Percentiles rank a stretch among this genome's conserved stretches.
Conservation (phyloP, 2,329 filamentous ascomycete species). For the Beauveria asiatica region DNA sequence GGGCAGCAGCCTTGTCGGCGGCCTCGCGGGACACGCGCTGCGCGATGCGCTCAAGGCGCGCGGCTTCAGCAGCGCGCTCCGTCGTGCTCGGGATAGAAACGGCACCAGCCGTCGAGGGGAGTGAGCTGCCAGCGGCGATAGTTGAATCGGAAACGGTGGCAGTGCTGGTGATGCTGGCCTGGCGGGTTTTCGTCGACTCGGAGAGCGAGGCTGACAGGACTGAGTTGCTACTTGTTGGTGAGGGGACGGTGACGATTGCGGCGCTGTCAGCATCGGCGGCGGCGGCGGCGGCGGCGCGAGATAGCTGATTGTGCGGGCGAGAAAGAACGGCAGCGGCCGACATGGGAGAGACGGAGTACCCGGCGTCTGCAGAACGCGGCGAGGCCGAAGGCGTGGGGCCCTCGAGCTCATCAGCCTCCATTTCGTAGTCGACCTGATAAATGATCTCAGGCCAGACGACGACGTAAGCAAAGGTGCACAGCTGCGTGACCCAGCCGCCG, state of each 20-base stretch:
- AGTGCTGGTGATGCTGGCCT: constrained; percentile 15
- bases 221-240: constrained; percentile 9
- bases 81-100: constrained; percentile 32
- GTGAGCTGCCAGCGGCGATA: constrained; percentile 5
- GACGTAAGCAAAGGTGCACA: constrained; percentile 86
- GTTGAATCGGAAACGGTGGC: constrained; percentile 1
- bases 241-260: constrained; percentile 10
- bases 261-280: background rate
- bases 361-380: constrained; percentile 22
- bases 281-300: background rate
- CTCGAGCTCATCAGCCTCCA: constrained; percentile 56
- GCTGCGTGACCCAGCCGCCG: constrained; percentile 86
- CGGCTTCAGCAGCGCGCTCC: constrained; percentile 51
- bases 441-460: constrained; percentile 76
- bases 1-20: constrained; percentile 47
- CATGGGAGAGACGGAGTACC: constrained; percentile 13
- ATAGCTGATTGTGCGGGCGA: constrained; percentile 5
- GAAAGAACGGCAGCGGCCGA: background rate
- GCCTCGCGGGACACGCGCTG: constrained; percentile 45
- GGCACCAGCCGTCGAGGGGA: constrained; percentile 14
- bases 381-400: constrained; percentile 17
- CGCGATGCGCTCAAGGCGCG: constrained; percentile 51
- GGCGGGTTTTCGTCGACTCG: constrained; percentile 11
- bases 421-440: constrained; percentile 65
- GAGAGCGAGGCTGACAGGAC: background rate